Percentiles rank a stretch among this genome's conserved stretches.
Evolutionary conservation across 805 yeast genomes (phyloP).

Genomic region (Hanseniaspora thailandica): DNA sequence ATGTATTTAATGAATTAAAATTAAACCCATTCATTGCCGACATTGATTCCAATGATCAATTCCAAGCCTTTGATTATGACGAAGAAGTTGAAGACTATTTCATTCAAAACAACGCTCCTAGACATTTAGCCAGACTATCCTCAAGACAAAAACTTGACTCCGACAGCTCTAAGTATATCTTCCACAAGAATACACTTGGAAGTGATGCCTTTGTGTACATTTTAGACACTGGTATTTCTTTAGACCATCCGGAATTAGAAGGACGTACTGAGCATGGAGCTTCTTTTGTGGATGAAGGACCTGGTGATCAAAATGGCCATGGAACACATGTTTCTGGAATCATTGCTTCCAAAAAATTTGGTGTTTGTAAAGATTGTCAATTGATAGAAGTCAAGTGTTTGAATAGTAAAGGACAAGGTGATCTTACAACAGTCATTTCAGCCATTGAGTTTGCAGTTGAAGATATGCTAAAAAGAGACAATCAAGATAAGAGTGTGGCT

Average conservation of each 20-base stretch:
- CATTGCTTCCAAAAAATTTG: conserved; percentile 65
- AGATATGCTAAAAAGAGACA: conserved; percentile 32
- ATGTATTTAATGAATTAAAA: conserved; percentile 37
- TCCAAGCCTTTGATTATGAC: conserved; percentile 39
- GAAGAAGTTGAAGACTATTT: conserved; percentile 10
- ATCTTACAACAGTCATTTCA: conserved; percentile 49
- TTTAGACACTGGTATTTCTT: conserved; percentile 71
- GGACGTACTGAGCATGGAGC: conserved; percentile 49
- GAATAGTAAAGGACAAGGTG: conserved; percentile 57
- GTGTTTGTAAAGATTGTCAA: conserved; percentile 63
- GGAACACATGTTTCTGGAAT: conserved; percentile 93
- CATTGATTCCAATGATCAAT: conserved; percentile 52
- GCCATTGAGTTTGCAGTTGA: conserved; percentile 60
- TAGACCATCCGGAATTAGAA: conserved; percentile 49
- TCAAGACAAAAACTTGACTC: conserved; percentile 31
- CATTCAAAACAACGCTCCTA: conserved; percentile 41
- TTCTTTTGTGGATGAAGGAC: conserved; percentile 49
- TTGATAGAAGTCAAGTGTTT: conserved; percentile 68
- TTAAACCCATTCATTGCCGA: conserved; percentile 55
- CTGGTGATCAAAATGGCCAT: conserved; percentile 72
- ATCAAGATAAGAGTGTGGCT: conserved; percentile 43
- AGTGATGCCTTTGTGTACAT: conserved; percentile 59
- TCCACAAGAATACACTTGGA: conserved; percentile 40
- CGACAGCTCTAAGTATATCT: conserved; percentile 35
- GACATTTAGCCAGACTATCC: conserved; percentile 57